Evolutionary conservation across 225 moss, liverwort and hornwort genomes (phyloP).

Genomic region (Thuidium tamariscinum): DNA sequence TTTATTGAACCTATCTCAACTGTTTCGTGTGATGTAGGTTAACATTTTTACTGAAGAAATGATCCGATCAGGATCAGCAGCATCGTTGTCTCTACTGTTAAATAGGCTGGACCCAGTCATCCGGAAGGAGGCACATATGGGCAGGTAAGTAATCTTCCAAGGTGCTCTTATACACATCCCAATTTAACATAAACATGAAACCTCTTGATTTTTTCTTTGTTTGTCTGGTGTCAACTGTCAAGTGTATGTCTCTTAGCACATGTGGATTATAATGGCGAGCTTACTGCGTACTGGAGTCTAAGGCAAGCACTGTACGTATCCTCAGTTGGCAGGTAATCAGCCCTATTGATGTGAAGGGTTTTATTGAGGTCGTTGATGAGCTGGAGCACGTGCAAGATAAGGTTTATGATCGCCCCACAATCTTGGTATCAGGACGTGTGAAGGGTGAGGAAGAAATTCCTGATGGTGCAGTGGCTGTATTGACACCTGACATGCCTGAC

Average conservation of each 20-base stretch:
- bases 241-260: neutral
- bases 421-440: conserved; percentile 78
- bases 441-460: conserved; percentile 98
- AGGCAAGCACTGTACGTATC: neutral
- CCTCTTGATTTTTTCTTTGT: neutral
- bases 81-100: conserved; percentile 84
- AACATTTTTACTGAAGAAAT: conserved; percentile 95
- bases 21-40: conserved; percentile 17
- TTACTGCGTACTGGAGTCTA: neutral
- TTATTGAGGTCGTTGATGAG: conserved; percentile 75
- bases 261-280: neutral
- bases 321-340: conserved; percentile 98
- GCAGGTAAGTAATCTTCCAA: conserved; percentile 40
- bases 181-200: neutral
- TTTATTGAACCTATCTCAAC: neutral
- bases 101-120: conserved; percentile 81
- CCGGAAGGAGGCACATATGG: conserved; percentile 86
- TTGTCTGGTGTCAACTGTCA: neutral
- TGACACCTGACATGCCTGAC: conserved; percentile 98
- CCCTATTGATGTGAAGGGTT: conserved; percentile 71
- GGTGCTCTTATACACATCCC: neutral
- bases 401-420: conserved; percentile 69
- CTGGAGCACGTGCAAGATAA: conserved; percentile 81
- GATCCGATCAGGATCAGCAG: conserved; percentile 85
- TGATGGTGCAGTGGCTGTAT: conserved; percentile 78